Conservation (phyloP, 306 rosid species). For the Dryas octopetala region DNA sequence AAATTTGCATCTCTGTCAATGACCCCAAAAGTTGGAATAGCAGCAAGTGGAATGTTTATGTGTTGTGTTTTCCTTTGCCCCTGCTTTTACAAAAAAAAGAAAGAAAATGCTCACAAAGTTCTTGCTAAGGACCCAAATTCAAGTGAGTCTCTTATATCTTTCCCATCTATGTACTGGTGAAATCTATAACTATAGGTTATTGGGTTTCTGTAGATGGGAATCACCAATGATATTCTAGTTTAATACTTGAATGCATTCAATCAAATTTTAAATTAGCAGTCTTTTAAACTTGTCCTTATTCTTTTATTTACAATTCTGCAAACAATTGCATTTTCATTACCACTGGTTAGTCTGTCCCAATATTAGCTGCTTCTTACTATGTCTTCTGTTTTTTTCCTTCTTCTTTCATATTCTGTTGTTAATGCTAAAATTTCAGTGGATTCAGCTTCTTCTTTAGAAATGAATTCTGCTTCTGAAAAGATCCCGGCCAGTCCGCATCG, state of each 20-base stretch:
- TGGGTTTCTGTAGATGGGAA: background rate
- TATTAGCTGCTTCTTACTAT: background rate
- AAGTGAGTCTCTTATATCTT: conserved; percentile 55
- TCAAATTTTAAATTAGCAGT: conserved; percentile 1
- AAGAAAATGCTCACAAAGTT: conserved; percentile 45
- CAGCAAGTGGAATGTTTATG: conserved; percentile 55
- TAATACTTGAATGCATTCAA: conserved; percentile 9
- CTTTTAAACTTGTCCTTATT: conserved; percentile 18
- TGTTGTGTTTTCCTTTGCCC: conserved; percentile 81
- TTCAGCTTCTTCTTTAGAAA: conserved; percentile 60
- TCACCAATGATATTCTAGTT: background rate
- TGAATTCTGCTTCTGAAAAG: conserved; percentile 50
- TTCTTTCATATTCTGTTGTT: conserved; percentile 1
- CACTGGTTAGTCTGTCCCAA: background rate
- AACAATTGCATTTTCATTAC: conserved; percentile 5
- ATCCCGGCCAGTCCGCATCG: conserved; percentile 70
- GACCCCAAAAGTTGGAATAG: conserved; percentile 36
- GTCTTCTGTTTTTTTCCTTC: background rate
- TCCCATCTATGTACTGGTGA: background rate
- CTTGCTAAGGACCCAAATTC: conserved; percentile 55
- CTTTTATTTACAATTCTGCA: conserved; percentile 8
- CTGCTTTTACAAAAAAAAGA: conserved; percentile 60
- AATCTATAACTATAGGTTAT: background rate
- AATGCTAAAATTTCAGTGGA: conserved; percentile 48
- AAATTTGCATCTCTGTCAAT: conserved; percentile 26